Conservation (phyloP, 2,329 filamentous ascomycete genomes). For the Cladosporium sp. region DNA sequence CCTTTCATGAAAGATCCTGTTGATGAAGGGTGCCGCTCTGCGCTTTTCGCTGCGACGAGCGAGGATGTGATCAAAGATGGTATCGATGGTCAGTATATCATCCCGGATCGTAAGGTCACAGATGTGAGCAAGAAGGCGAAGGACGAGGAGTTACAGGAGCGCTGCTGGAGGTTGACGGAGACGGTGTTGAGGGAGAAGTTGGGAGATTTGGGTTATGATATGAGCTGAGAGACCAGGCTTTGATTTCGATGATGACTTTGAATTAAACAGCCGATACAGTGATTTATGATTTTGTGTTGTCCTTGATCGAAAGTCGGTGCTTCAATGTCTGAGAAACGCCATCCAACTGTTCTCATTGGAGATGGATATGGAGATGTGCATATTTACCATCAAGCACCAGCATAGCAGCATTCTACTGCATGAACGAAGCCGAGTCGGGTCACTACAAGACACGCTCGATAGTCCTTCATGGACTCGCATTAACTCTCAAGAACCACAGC, state of each 20-base stretch:
- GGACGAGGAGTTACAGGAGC: slow-evolving; percentile 46
- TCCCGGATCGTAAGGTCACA: slow-evolving; percentile 51
- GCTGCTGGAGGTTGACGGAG: slow-evolving; percentile 49
- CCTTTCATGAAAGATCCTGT: slow-evolving; percentile 55
- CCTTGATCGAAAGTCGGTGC: no score
- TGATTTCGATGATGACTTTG: neutral
- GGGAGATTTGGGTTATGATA: slow-evolving; percentile 25
- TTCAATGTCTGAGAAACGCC: no score
- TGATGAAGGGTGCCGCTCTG: slow-evolving; percentile 49
- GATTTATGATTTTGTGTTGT: no score
- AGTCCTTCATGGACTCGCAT: no score
- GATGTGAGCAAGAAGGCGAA: slow-evolving; percentile 45
- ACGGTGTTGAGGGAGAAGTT: slow-evolving; percentile 46
- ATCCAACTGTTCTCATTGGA: no score
- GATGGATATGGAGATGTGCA: no score
- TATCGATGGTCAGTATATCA: slow-evolving; percentile 51
- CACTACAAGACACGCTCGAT: no score
- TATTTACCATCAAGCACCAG: no score
- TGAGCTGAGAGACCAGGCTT: slow-evolving; percentile 12
- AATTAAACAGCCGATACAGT: no score
- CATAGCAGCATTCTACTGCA: no score
- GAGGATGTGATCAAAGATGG: slow-evolving; percentile 45
- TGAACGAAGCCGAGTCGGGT: no score
- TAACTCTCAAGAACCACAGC: no score
- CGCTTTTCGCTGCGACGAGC: slow-evolving; percentile 51